Evolutionary conservation across 1,284 basidiomycete species (phyloP).

Genomic region (Trametes pubescens): DNA sequence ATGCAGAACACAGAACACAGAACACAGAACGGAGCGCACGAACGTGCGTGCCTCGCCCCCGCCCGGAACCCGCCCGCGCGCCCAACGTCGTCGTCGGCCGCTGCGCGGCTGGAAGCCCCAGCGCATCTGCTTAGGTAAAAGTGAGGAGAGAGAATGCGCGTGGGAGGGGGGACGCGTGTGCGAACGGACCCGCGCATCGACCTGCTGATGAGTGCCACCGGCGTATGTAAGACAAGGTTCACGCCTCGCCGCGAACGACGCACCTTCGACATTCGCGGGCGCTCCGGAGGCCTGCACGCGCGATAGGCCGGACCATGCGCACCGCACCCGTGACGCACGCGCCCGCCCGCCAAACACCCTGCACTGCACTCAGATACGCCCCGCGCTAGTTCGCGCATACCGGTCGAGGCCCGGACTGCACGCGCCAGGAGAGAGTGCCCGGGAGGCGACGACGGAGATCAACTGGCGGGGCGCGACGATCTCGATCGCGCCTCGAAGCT

Average conservation of each 20-base stretch:
- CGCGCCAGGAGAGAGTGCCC: neutral
- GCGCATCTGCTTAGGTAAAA: neutral
- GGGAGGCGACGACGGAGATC: neutral
- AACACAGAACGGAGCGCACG: neutral
- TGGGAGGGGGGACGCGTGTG: too few relatives aligned
- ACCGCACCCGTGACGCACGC: neutral
- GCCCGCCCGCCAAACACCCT: neutral
- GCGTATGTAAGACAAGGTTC: constrained; percentile 2
- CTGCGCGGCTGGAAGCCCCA: neutral
- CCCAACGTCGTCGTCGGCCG: neutral
- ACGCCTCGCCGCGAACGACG: neutral
- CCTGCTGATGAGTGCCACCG: neutral
- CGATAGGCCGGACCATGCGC: constrained; percentile 7
- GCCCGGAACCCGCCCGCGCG: neutral
- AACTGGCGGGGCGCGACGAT: constrained; percentile 3
- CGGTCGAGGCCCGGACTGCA: neutral
- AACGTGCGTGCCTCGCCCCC: neutral
- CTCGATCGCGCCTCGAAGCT: constrained; percentile 10
- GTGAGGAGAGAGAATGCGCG: too few relatives aligned
- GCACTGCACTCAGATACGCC: neutral
- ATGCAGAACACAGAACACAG: too few relatives aligned
- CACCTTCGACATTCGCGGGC: neutral
- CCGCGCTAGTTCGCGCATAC: neutral
- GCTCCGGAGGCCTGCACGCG: neutral
- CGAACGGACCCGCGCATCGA: neutral